phyloP scores from a whole-genome alignment of 345 rosid species.

The Excoecaria cochinchinensis region DNA sequence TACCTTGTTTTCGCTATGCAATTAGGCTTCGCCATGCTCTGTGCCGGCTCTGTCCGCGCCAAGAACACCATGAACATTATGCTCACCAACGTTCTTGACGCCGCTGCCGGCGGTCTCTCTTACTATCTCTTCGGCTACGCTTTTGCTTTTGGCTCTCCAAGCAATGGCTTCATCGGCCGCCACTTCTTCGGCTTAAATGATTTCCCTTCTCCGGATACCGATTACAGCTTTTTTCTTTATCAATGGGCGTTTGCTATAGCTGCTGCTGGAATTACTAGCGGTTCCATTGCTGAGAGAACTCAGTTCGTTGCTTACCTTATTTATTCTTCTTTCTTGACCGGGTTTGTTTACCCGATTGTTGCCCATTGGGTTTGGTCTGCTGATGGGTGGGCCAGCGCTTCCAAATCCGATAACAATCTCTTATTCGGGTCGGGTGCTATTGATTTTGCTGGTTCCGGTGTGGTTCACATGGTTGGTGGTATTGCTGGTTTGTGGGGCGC shows the following conservation, averaged over 20 bases:
- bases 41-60: constrained; percentile 35
- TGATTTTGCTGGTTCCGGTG: constrained; percentile 47
- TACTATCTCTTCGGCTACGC: constrained; percentile 37
- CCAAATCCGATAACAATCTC: constrained; percentile 27
- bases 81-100: constrained; percentile 37
- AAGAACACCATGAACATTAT: constrained; percentile 37
- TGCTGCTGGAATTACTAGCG: constrained; percentile 59
- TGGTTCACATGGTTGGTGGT: constrained; percentile 49
- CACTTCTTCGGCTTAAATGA: constrained; percentile 26
- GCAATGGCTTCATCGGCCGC: constrained; percentile 28
- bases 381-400: constrained; percentile 65
- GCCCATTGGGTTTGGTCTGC: constrained; percentile 68
- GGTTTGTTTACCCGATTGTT: constrained; percentile 59
- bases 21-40: constrained; percentile 42
- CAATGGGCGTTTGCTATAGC: constrained; percentile 73
- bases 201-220: constrained; percentile 12
- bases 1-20: constrained; percentile 72
- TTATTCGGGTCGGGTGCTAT: constrained; percentile 49
- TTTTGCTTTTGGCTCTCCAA: constrained; percentile 25
- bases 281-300: constrained; percentile 72
- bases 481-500: constrained; percentile 51
- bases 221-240: constrained; percentile 56
- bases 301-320: constrained; percentile 66
- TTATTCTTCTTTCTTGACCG: constrained; percentile 61
- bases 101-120: constrained; percentile 33